These are phyloP conservation scores for Russula foetens DNA, from an alignment of 768 basidiomycete genomes.

Conservation along the genomic window DNA sequence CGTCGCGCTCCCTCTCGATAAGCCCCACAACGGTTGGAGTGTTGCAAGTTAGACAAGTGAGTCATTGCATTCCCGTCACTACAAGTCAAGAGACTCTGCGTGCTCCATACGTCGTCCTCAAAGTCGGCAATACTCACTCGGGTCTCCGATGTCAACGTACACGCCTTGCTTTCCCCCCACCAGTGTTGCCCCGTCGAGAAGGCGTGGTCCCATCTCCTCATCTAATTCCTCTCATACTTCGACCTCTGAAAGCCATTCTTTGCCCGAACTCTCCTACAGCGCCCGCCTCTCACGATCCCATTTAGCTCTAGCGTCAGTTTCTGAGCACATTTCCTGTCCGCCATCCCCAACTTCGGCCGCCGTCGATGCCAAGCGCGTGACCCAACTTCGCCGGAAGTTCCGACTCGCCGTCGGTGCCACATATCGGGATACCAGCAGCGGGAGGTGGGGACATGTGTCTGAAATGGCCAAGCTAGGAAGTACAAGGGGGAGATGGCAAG, in stretches of 20 bases:
- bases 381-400: conserved; percentile 4
- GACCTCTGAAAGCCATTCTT: not conserved
- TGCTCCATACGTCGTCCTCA: not conserved
- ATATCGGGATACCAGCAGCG: conserved; percentile 10
- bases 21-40: not conserved
- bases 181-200: not conserved
- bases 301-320: conserved; percentile 10
- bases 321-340: not conserved
- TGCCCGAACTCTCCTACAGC: not conserved
- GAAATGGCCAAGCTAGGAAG: conserved; percentile 14
- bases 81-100: not conserved
- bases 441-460: conserved; percentile 15
- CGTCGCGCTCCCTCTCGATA: not conserved
- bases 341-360: conserved; percentile 10
- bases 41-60: not conserved
- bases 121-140: not conserved
- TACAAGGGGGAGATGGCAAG: conserved; percentile 15
- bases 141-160: conserved; percentile 2
- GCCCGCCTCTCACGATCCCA: conserved; percentile 3
- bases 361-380: not conserved
- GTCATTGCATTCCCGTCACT: not conserved
- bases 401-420: conserved; percentile 8
- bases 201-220: not conserved
- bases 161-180: conserved; percentile 11
- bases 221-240: not conserved